Percentiles rank a stretch among this genome's conserved stretches.
Evolutionary conservation across 148 eudicot genomes (phyloP).

Genomic region (Drosera capensis): DNA sequence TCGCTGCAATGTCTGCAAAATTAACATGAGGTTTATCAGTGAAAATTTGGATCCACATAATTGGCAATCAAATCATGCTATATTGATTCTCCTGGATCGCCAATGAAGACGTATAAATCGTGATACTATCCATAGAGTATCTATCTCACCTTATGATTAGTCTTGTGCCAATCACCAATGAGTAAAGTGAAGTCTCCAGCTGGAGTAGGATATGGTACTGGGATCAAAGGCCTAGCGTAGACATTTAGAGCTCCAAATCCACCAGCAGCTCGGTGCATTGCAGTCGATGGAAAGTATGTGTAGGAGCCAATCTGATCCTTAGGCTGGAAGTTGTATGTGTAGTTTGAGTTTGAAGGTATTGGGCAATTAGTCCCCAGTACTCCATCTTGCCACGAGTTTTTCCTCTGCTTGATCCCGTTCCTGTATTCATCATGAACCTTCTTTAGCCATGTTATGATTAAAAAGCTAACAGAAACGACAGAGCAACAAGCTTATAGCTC

Average conservation of each 20-base stretch:
- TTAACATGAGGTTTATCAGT: background rate
- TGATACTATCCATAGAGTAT: too few relatives aligned
- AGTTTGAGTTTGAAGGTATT: conserved; percentile 63
- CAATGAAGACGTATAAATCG: too few relatives aligned
- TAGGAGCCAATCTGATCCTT: conserved; percentile 95
- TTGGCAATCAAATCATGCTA: background rate
- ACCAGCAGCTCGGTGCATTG: conserved; percentile 72
- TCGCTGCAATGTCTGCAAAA: conserved; percentile 38
- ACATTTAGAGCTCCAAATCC: conserved; percentile 86
- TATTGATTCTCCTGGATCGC: too few relatives aligned
- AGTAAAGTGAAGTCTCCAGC: conserved; percentile 72
- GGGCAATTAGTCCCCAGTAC: conserved; percentile 90
- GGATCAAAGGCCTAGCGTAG: conserved; percentile 58
- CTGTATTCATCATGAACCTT: too few relatives aligned
- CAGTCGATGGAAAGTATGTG: conserved; percentile 82
- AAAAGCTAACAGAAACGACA: too few relatives aligned
- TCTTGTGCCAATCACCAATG: conserved; percentile 77
- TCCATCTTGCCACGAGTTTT: conserved; percentile 99
- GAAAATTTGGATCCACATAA: background rate
- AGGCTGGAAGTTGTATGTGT: conserved; percentile 78
- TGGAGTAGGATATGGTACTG: conserved; percentile 70
- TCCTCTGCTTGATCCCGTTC: conserved; percentile 97
- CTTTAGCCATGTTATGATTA: too few relatives aligned
- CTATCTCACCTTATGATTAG: conserved; percentile 47
- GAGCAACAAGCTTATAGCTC: too few relatives aligned